Evolutionary conservation across 441 rosid species (phyloP).

Genomic region (Populus hybrid): DNA sequence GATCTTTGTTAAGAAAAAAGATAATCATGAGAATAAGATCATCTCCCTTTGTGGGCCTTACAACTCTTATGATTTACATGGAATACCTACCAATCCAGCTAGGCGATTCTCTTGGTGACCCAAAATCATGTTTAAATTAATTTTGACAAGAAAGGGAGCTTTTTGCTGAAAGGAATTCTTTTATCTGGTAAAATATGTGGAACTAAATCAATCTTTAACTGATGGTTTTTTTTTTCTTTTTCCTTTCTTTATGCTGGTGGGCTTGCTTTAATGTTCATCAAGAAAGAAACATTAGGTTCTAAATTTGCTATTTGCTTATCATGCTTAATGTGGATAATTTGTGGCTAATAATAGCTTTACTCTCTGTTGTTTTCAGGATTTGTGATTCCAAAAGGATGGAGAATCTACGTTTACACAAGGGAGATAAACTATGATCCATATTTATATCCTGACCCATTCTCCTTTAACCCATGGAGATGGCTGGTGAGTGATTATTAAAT

Average conservation of each 20-base stretch:
- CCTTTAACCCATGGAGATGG: constrained; percentile 94
- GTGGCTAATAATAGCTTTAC: neutral
- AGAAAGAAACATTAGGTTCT: neutral
- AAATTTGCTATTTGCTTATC: neutral
- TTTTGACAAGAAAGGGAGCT: neutral
- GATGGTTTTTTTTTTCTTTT: no score
- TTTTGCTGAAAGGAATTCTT: neutral
- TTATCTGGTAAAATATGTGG: neutral
- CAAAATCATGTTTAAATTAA: neutral
- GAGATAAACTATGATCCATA: constrained; percentile 75
- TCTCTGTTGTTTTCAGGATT: constrained; percentile 42
- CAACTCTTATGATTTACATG: constrained; percentile 38
- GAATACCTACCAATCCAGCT: constrained; percentile 44
- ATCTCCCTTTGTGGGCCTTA: constrained; percentile 38
- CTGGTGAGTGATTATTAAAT: constrained; percentile 41
- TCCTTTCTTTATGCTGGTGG: no score
- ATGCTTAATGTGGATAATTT: neutral
- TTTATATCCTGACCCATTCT: constrained; percentile 60
- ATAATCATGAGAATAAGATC: constrained; percentile 17
- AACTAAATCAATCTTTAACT: neutral
- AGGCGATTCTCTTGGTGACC: constrained; percentile 31
- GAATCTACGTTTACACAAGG: constrained; percentile 88
- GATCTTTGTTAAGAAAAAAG: constrained; percentile 5
- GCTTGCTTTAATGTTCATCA: no score
- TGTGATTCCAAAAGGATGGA: constrained; percentile 87